phyloP scores from a whole-genome alignment of 2,329 filamentous ascomycete genomes.

The Botrytis medusae region DNA sequence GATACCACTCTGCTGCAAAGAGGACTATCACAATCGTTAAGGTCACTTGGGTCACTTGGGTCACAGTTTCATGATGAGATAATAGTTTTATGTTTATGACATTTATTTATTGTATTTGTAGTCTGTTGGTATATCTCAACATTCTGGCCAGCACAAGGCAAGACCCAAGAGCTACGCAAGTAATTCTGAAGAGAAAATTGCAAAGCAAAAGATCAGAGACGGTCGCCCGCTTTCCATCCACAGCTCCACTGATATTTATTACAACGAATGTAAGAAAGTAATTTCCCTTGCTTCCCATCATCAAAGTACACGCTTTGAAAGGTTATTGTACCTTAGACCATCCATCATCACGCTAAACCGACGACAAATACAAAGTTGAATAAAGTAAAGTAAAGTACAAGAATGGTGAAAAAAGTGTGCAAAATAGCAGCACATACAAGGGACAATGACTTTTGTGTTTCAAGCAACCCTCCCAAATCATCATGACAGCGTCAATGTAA shows the following conservation, averaged over 20 bases:
- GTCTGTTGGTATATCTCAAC: constrained; percentile 21
- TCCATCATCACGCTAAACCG: constrained; percentile 42
- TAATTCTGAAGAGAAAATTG: constrained; percentile 23
- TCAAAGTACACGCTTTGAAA: constrained; percentile 27
- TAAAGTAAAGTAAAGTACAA: constrained; percentile 39
- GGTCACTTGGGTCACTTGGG: background rate
- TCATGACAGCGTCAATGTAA: constrained; percentile 38
- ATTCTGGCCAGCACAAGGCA: constrained; percentile 35
- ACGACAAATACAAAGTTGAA: constrained; percentile 32
- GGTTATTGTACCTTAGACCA: constrained; percentile 24
- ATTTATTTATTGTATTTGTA: constrained; percentile 20
- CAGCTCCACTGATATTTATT: constrained; percentile 30
- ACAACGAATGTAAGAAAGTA: constrained; percentile 40
- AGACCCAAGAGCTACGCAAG: constrained; percentile 24
- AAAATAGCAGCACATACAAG: constrained; percentile 25
- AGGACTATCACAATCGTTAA: background rate
- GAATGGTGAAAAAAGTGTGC: constrained; percentile 33
- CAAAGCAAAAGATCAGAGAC: constrained; percentile 31
- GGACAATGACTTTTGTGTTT: constrained; percentile 38
- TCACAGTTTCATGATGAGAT: constrained; percentile 22
- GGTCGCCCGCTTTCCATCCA: constrained; percentile 37
- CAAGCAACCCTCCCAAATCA: constrained; percentile 30
- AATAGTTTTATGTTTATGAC: constrained; percentile 9
- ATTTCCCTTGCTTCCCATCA: constrained; percentile 23
- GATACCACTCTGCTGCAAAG: background rate